Conservation (phyloP, 352 stramenopile genomes). For the Phytophthora melonis region DNA sequence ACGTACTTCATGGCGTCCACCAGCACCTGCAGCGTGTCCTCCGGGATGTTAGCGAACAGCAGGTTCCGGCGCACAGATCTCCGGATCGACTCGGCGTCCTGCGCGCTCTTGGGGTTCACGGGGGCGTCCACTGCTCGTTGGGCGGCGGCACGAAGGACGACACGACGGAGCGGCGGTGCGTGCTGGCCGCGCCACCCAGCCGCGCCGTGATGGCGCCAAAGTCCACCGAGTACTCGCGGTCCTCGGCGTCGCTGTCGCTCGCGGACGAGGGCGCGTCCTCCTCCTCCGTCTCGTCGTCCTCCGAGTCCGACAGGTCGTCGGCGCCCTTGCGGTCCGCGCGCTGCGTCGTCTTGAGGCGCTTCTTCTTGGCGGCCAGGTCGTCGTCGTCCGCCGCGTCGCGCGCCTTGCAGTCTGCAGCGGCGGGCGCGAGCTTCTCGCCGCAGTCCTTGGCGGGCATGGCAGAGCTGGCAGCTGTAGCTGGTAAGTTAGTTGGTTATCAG, state of each 20-base stretch:
- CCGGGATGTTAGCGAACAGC: constrained; percentile 72
- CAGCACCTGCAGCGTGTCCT: constrained; percentile 72
- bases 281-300: constrained; percentile 43
- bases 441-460: constrained; percentile 46
- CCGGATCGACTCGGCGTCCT: constrained; percentile 65
- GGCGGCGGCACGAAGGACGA: constrained; percentile 62
- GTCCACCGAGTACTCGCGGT: constrained; percentile 48
- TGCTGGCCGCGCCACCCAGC: constrained; percentile 42
- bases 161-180: constrained; percentile 64
- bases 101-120: constrained; percentile 57
- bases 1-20: constrained; percentile 82
- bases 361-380: constrained; percentile 34
- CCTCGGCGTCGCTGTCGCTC: constrained; percentile 44
- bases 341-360: constrained; percentile 41
- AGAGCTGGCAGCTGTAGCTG: too few relatives aligned
- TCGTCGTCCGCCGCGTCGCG: constrained; percentile 22
- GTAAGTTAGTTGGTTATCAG: not conserved
- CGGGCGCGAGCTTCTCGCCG: constrained; percentile 28
- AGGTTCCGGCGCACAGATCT: constrained; percentile 68
- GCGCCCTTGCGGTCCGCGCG: constrained; percentile 13
- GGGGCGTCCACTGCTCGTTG: constrained; percentile 62
- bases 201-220: constrained; percentile 50
- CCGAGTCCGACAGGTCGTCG: constrained; percentile 15
- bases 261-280: constrained; percentile 34
- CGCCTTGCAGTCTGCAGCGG: constrained; percentile 39